Evolutionary conservation across 169 alveolate species (phyloP).

Genomic region (Cryptosporidium parvum): DNA sequence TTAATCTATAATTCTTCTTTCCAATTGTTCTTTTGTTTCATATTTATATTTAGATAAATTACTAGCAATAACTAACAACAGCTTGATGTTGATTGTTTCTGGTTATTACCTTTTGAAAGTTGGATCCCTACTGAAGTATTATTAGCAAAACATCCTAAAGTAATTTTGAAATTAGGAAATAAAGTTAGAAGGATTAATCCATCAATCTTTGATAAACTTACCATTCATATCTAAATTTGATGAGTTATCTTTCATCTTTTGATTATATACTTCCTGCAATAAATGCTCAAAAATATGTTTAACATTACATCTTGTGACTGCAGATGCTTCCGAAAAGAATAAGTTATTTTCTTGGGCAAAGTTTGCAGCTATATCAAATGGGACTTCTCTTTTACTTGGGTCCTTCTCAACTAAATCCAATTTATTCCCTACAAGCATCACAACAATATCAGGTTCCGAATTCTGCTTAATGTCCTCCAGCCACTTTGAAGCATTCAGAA

Average conservation of each 20-base stretch:
- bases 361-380: slow-evolving; percentile 83
- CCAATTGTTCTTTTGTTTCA: not conserved
- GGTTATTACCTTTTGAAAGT: slow-evolving; percentile 27
- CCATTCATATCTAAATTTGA: slow-evolving; percentile 53
- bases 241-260: slow-evolving; percentile 63
- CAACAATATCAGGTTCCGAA: slow-evolving; percentile 98
- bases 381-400: slow-evolving; percentile 91
- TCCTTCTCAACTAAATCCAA: slow-evolving; percentile 94
- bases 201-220: slow-evolving; percentile 11
- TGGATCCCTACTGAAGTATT: slow-evolving; percentile 46
- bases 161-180: not conserved
- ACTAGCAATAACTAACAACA: slow-evolving; percentile 31
- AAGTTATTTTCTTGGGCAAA: slow-evolving; percentile 92
- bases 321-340: slow-evolving; percentile 95
- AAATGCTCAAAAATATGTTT: slow-evolving; percentile 96
- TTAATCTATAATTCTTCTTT: not conserved
- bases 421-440: slow-evolving; percentile 98
- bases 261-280: slow-evolving; percentile 88
- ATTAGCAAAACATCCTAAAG: slow-evolving; percentile 52
- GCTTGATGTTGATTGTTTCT: slow-evolving; percentile 37
- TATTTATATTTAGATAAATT: not conserved
- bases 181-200: not conserved
- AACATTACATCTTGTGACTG: slow-evolving; percentile 95
- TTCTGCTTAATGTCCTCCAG: slow-evolving; percentile 96
- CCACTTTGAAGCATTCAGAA: slow-evolving; percentile 90